These are phyloP conservation scores for Schwanniomyces polymorphus DNA, from an alignment of 805 yeast species.

Conservation along the genomic window DNA sequence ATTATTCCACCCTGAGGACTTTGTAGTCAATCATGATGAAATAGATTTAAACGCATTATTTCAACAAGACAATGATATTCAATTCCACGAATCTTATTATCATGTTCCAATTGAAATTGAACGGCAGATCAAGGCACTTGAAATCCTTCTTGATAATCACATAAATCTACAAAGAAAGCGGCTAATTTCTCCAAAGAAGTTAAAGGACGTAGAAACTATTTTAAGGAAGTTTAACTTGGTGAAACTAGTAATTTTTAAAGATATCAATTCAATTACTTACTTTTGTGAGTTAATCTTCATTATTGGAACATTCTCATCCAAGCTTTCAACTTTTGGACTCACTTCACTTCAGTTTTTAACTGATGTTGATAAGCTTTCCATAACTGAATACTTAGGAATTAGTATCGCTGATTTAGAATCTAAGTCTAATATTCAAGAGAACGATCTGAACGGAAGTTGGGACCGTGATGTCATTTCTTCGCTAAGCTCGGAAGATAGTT, in stretches of 20 bases:
- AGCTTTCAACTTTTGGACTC: constrained; percentile 16
- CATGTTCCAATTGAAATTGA: constrained; percentile 3
- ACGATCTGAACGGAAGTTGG: neutral
- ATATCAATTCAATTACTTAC: constrained; percentile 11
- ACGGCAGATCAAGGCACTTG: neutral
- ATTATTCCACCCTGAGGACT: constrained; percentile 17
- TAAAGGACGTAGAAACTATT: constrained; percentile 3
- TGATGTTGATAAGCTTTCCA: constrained; percentile 12
- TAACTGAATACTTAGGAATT: constrained; percentile 10
- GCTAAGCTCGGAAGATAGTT: constrained; percentile 1
- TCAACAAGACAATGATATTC: neutral
- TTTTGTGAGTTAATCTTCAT: constrained; percentile 16
- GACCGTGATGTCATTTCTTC: neutral
- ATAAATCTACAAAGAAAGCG: constrained; percentile 6
- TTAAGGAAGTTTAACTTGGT: constrained; percentile 8
- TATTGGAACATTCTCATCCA: constrained; percentile 22
- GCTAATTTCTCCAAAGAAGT: neutral
- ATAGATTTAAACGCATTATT: constrained; percentile 1
- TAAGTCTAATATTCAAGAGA: neutral
- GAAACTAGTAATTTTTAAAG: constrained; percentile 12
- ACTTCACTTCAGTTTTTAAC: constrained; percentile 15
- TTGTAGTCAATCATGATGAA: neutral
- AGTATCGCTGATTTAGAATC: constrained; percentile 3
- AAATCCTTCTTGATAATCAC: constrained; percentile 5
- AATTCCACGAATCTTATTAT: neutral